These are phyloP conservation scores for Rhodotorula diobovata DNA, from an alignment of 768 basidiomycete genomes.

Conservation along the genomic window DNA sequence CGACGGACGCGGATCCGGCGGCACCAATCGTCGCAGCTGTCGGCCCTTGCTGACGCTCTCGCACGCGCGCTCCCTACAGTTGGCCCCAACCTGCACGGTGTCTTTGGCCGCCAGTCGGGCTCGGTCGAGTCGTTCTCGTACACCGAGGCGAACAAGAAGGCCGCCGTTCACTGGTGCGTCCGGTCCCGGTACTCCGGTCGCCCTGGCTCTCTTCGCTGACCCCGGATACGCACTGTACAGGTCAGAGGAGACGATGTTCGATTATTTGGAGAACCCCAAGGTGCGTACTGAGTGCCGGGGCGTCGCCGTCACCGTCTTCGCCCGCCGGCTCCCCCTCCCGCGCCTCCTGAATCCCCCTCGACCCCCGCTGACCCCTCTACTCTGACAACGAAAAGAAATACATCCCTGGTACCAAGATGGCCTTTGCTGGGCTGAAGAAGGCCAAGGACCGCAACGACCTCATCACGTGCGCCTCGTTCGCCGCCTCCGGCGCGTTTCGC, in stretches of 20 bases:
- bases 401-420: constrained; percentile 40
- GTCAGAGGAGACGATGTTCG: constrained; percentile 77
- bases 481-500: no score
- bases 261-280: constrained; percentile 52
- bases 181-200: background rate
- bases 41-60: background rate
- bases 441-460: constrained; percentile 92
- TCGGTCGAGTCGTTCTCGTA: constrained; percentile 71
- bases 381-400: constrained; percentile 96
- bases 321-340: no score
- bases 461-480: constrained; percentile 56
- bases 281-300: background rate
- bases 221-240: background rate
- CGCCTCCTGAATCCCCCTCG: background rate
- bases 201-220: background rate
- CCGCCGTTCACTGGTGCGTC: constrained; percentile 71
- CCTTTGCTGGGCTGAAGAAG: constrained; percentile 97
- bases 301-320: background rate
- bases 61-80: constrained; percentile 58
- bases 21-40: no score
- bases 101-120: constrained; percentile 58
- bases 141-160: constrained; percentile 91
- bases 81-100: constrained; percentile 87
- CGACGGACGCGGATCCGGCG: no score
- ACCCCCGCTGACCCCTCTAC: background rate